Evolutionary conservation across 352 stramenopile species (phyloP).

Genomic region (Pythium grandisporangium): DNA sequence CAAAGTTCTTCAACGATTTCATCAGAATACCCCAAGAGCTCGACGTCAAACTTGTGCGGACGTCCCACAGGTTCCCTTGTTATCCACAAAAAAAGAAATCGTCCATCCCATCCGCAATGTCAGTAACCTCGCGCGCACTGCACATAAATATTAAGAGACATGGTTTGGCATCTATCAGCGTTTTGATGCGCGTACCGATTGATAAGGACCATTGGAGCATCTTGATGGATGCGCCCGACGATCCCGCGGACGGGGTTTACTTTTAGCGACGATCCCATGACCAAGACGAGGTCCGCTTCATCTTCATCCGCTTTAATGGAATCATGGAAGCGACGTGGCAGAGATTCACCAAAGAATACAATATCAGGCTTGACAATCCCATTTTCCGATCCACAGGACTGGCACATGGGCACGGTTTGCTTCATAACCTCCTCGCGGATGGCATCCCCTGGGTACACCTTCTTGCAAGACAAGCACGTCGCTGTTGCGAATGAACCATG

Average conservation of each 20-base stretch:
- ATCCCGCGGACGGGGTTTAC: constrained; percentile 93
- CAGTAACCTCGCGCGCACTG: too few relatives aligned
- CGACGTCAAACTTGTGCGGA: constrained; percentile 79
- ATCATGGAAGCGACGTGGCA: constrained; percentile 87
- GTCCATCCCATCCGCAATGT: too few relatives aligned
- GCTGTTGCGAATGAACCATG: constrained; percentile 92
- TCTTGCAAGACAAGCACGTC: constrained; percentile 88
- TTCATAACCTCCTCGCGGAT: constrained; percentile 81
- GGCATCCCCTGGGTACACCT: constrained; percentile 66
- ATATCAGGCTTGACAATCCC: constrained; percentile 98
- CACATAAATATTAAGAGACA: too few relatives aligned
- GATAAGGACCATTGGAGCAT: constrained; percentile 79
- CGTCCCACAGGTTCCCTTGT: constrained; percentile 74
- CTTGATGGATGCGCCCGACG: constrained; percentile 71
- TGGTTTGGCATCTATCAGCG: not conserved
- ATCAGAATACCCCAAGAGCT: constrained; percentile 76
- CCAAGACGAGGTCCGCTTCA: constrained; percentile 93
- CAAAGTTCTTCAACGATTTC: constrained; percentile 80
- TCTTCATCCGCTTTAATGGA: constrained; percentile 71
- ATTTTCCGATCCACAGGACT: constrained; percentile 46
- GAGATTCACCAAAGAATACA: constrained; percentile 96
- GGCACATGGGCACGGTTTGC: constrained; percentile 74
- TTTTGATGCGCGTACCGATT: constrained; percentile 35
- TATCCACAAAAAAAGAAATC: too few relatives aligned
- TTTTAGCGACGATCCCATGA: constrained; percentile 98